Percentiles rank a stretch among this genome's conserved stretches.
These are phyloP conservation scores for Citrus hindsii DNA, from an alignment of 345 rosid species.

Conservation along the genomic window DNA sequence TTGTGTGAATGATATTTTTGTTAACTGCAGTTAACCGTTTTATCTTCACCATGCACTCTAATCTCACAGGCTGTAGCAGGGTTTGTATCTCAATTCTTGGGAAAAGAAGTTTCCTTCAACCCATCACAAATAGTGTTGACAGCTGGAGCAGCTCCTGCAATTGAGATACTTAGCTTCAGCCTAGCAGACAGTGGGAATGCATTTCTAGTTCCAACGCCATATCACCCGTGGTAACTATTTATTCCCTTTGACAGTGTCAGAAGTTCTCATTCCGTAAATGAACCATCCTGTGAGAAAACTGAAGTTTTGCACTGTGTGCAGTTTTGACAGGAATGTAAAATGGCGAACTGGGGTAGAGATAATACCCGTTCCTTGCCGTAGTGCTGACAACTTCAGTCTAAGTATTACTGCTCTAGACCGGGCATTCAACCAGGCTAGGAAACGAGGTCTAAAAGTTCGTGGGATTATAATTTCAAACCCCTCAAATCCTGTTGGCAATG, in stretches of 20 bases:
- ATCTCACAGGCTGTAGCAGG: constrained; percentile 63
- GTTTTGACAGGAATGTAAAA: constrained; percentile 75
- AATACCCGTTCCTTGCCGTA: constrained; percentile 83
- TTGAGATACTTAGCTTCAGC: constrained; percentile 82
- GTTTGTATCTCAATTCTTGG: constrained; percentile 63
- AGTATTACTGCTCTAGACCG: constrained; percentile 74
- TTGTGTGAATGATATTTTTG: neutral
- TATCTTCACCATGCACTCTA: constrained; percentile 8
- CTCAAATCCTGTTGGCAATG: constrained; percentile 66
- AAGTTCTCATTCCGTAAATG: constrained; percentile 3
- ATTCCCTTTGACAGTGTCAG: neutral
- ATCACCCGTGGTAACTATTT: constrained; percentile 56
- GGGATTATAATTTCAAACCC: constrained; percentile 86
- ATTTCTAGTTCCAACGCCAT: constrained; percentile 90
- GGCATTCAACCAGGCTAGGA: constrained; percentile 82
- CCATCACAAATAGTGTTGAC: constrained; percentile 67
- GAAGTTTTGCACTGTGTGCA: constrained; percentile 35
- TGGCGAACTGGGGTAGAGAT: constrained; percentile 92
- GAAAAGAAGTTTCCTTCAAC: constrained; percentile 50
- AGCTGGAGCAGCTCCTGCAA: constrained; percentile 70
- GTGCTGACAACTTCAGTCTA: constrained; percentile 67
- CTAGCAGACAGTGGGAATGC: constrained; percentile 94
- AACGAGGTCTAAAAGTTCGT: constrained; percentile 75
- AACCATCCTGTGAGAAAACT: neutral
- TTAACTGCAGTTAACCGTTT: neutral